phyloP scores from a whole-genome alignment of 225 moss, liverwort and hornwort genomes.

The Bryum argenteum region DNA sequence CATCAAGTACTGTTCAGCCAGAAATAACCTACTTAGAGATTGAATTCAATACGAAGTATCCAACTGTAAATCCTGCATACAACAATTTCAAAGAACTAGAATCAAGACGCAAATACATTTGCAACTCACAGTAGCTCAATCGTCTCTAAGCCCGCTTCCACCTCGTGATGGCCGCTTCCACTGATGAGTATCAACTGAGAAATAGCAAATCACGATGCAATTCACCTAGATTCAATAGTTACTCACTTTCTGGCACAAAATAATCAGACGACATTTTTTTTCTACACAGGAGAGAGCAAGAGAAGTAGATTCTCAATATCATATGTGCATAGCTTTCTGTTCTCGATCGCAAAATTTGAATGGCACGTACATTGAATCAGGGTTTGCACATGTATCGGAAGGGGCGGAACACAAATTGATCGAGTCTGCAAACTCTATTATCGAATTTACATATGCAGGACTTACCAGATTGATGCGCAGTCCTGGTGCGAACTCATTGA shows the following conservation, averaged over 20 bases:
- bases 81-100: neutral
- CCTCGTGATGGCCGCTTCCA: neutral
- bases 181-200: neutral
- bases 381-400: neutral
- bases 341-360: neutral
- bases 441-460: no score
- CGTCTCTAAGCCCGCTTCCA: neutral
- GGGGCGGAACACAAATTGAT: neutral
- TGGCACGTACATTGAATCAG: neutral
- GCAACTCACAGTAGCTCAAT: conserved; percentile 14
- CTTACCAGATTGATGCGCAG: no score
- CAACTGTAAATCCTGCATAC: neutral
- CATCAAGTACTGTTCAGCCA: no score
- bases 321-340: neutral
- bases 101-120: neutral
- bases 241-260: conserved; percentile 3
- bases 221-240: neutral
- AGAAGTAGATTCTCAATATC: no score
- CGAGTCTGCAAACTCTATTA: neutral
- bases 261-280: conserved; percentile 14
- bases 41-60: conserved; percentile 4
- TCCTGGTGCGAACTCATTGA: no score
- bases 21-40: neutral
- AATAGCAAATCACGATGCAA: neutral
- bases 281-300: neutral